Conservation (phyloP, 352 stramenopile species). For the Globisporangium alternatum region DNA sequence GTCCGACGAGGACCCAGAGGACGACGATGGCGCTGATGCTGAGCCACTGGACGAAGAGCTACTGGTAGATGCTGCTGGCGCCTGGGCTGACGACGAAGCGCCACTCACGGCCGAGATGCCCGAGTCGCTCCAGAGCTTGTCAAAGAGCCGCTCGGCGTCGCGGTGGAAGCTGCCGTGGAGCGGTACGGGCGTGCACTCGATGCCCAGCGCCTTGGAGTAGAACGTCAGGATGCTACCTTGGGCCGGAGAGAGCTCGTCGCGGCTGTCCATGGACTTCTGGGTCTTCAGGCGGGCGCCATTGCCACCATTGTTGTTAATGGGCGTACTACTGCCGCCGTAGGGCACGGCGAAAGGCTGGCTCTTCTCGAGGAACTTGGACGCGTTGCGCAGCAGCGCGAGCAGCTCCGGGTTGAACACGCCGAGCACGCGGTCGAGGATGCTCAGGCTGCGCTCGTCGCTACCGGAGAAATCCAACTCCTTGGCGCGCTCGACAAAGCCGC, state of each 20-base stretch:
- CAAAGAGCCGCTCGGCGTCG: conserved; percentile 79
- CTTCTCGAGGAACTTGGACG: conserved; percentile 65
- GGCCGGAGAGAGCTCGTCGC: conserved; percentile 45
- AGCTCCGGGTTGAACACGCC: conserved; percentile 69
- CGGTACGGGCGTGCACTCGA: conserved; percentile 65
- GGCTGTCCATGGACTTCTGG: conserved; percentile 21
- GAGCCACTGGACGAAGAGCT: conserved; percentile 3
- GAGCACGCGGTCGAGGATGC: conserved; percentile 68
- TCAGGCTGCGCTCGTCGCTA: conserved; percentile 54
- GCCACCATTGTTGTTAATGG: conserved; percentile 2
- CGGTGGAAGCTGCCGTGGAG: conserved; percentile 75
- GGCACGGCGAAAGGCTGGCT: conserved; percentile 63
- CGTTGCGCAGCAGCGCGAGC: conserved; percentile 52
- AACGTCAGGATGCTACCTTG: conserved; percentile 76
- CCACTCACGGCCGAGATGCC: conserved; percentile 23
- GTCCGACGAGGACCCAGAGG: conserved; percentile 23
- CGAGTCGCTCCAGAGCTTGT: conserved; percentile 72
- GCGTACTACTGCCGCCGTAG: conserved; percentile 25
- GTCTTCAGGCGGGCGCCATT: conserved; percentile 3
- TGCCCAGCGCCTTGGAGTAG: conserved; percentile 75
- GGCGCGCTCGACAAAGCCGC: conserved; percentile 73
- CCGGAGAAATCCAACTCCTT: conserved; percentile 83
- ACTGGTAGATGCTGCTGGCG: background rate
- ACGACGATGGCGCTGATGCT: conserved; percentile 13
- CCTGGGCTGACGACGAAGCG: conserved; percentile 12